Evolutionary conservation across 176 grass and related monocot species (phyloP), one percentile per base, ranked within the genome.

Genomic region (Thinopyrum elongatum): DNA sequence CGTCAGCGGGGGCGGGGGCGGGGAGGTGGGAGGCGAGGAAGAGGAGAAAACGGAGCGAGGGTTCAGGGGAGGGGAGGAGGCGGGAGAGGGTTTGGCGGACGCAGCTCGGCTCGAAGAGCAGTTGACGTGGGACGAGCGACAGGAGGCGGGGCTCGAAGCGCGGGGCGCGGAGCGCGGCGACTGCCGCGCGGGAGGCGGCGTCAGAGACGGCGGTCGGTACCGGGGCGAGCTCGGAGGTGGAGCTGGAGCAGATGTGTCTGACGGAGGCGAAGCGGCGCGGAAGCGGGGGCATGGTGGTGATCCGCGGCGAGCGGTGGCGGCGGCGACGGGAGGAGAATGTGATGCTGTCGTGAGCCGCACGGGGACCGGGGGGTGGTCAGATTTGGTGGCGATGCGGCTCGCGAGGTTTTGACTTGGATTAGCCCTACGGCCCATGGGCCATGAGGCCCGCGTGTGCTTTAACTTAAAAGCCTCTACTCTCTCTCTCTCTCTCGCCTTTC

Each of bases 71-170:
- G 68, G 82, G 70, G 33, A 93, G 70, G 79, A 87, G 73, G 33
- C 61, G 64, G 63, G 87, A 78, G 80, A 93, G 93, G 44, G 83
- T 84, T 77, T 86, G 87, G 68, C 65, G 76, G 65, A 84, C 26
- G 80, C 90, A 94, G 71, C 15, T 26, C 9, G 92, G 92, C 68
- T 95, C 88, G 82, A 92, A 83, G 59, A 95, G 84, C 75, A 91
- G 70, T 53, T 61, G 65, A 38, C 68, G 38, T 1, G 90, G 90
- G 82, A 88, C n/a, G 58, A 89, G 76, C 14, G 86, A 79, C 4
- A 89, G 82, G 83, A 92, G 79, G 25, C 70, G 64, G 61, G 86
- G 42, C 53, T 90, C 80, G 30, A 79, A 80, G 74, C n/a, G 51
- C 12, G 83, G 86, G 60, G 36, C 41, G 16, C 86, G 85, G 67